Conservation (phyloP, 495 filamentous ascomycete species). For the Aspergillus taichungensis region DNA sequence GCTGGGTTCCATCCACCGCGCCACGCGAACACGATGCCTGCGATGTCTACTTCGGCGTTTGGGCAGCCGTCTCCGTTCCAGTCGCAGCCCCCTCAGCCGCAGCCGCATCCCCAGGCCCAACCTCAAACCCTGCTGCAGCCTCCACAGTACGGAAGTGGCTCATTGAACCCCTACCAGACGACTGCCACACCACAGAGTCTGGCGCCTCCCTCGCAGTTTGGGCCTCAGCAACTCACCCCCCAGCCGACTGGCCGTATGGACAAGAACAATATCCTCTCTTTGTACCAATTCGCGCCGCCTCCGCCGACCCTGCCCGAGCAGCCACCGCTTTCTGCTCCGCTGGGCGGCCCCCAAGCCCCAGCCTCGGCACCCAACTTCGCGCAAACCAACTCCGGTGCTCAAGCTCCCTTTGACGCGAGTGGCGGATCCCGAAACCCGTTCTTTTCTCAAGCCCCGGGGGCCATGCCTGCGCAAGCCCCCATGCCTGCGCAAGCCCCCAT, state of each 20-base stretch:
- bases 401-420: no score
- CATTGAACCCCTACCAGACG: conserved; percentile 32
- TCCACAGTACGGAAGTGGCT: conserved; percentile 14
- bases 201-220: conserved; percentile 20
- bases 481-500: neutral
- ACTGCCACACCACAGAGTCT: conserved; percentile 22
- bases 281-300: conserved; percentile 75
- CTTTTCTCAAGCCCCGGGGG: conserved; percentile 18
- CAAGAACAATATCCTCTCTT: conserved; percentile 77
- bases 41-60: conserved; percentile 25
- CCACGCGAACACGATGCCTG: conserved; percentile 39
- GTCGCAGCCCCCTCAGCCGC: conserved; percentile 13
- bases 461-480: no score
- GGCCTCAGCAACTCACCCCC: conserved; percentile 28
- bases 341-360: neutral
- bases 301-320: conserved; percentile 35
- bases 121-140: conserved; percentile 9
- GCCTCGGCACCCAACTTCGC: neutral
- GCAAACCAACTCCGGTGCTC: no score
- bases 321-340: conserved; percentile 4
- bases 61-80: conserved; percentile 30
- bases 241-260: conserved; percentile 49
- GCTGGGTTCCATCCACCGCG: conserved; percentile 19
- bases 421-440: conserved; percentile 34
- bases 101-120: conserved; percentile 6